Percentiles rank a stretch among this genome's conserved stretches.
Evolutionary conservation across 192 early-diverging fungal species (phyloP).

Genomic region (Tieghemiomyces parasiticus): DNA sequence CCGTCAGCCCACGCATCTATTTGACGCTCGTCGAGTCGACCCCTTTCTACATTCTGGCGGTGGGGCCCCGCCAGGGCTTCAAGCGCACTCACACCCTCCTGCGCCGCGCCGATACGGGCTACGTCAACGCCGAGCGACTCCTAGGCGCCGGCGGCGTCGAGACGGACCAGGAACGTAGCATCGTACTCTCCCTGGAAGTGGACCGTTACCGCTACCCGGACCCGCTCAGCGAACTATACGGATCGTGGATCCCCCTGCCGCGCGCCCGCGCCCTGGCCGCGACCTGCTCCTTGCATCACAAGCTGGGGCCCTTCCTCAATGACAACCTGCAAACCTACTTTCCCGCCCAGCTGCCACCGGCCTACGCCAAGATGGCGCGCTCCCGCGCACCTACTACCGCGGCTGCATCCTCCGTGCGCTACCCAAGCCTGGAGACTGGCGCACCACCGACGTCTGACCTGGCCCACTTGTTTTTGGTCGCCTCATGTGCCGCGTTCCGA

Average conservation of each 20-base stretch:
- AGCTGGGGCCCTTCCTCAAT: slow-evolving; percentile 57
- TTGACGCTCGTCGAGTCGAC: slow-evolving; percentile 30
- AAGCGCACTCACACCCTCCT: slow-evolving; percentile 48
- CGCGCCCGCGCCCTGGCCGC: slow-evolving; percentile 72
- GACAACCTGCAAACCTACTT: slow-evolving; percentile 55
- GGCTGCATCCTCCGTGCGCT: background rate
- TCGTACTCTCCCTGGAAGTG: slow-evolving; percentile 74
- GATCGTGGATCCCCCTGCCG: slow-evolving; percentile 86
- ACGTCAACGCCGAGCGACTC: slow-evolving; percentile 74
- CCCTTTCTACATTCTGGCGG: slow-evolving; percentile 9
- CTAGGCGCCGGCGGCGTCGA: slow-evolving; percentile 76
- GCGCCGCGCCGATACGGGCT: slow-evolving; percentile 65
- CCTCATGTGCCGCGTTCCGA: too few species aligned
- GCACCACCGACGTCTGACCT: too few species aligned
- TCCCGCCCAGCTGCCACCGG: slow-evolving; percentile 39
- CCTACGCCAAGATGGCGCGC: slow-evolving; percentile 13
- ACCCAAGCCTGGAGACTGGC: background rate
- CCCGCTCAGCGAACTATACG: slow-evolving; percentile 51
- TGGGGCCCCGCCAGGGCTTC: slow-evolving; percentile 6
- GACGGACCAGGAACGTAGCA: slow-evolving; percentile 67
- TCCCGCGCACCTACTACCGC: background rate
- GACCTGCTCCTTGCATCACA: slow-evolving; percentile 62
- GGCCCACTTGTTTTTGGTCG: too few species aligned
- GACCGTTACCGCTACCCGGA: slow-evolving; percentile 58
- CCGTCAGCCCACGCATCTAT: slow-evolving; percentile 15